These are phyloP conservation scores for Melaleuca alternifolia DNA, from an alignment of 345 rosid species.

Conservation along the genomic window DNA sequence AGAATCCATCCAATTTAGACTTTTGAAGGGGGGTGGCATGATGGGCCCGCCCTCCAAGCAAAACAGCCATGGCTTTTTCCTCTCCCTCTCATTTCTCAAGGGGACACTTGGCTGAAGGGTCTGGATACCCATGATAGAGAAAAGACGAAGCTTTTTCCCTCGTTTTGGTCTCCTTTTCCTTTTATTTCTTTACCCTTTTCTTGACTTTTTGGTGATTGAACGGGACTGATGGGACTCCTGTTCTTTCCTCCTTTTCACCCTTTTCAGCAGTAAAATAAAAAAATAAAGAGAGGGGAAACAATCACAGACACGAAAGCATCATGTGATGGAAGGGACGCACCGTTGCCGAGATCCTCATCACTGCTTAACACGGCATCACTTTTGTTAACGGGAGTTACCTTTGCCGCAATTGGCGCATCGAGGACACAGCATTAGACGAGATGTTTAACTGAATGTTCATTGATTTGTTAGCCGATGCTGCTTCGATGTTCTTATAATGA, in stretches of 20 bases:
- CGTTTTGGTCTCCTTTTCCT: background rate
- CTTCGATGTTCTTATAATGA: background rate
- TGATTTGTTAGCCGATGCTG: background rate
- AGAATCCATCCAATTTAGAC: slow-evolving; percentile 19
- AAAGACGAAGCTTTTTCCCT: background rate
- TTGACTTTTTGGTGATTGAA: background rate
- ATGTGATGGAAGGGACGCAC: background rate
- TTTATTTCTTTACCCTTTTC: background rate
- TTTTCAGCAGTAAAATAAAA: background rate
- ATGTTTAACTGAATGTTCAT: background rate
- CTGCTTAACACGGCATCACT: background rate
- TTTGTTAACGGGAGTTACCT: background rate
- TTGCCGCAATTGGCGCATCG: background rate
- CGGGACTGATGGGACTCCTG: background rate
- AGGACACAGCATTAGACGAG: background rate
- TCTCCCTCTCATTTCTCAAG: background rate
- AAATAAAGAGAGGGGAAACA: background rate
- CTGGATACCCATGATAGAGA: background rate
- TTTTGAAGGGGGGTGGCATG: slow-evolving; percentile 3
- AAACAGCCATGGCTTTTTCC: background rate
- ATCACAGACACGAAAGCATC: background rate
- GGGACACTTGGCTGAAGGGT: background rate
- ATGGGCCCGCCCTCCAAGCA: background rate
- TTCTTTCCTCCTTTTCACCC: background rate
- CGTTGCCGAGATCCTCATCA: background rate